Evolutionary conservation across 805 yeast genomes (phyloP), one percentile per base, ranked within the genome.

Genomic region (Metschnikowia chrysomelidarum): DNA sequence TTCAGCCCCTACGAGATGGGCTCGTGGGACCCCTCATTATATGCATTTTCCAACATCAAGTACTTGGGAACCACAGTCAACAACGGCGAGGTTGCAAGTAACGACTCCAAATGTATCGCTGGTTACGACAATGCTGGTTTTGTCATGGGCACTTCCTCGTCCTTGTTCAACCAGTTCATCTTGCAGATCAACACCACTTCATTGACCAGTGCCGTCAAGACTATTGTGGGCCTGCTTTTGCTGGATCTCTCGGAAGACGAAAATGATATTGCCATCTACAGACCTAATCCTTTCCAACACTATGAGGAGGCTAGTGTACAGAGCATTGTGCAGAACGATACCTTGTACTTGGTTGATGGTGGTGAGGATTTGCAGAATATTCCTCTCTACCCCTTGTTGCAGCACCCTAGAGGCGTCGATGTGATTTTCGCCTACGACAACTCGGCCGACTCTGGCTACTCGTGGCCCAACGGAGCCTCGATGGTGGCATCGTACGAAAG

Each of bases 21-120:
- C 10, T 80, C 94, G 4, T 87, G 95, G 95, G 96, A 88, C 54
- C 83, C 87, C 10, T 66, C 82, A 1, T 60, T 85, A 36, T 67
- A 72, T 36, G 63, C 82, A 3, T 87, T 88, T 58, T 68, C 80
- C 9, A 80, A 82, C 41, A 60, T 77, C 28, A 72, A 78, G 57
- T 87, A 82, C 54, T 57, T 85, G 30, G 96, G 96, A 7, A 71
- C 94, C 1, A 58, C 71, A 15, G 71, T 82, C 22, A 50, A 67
- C 17, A 68, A 77, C 41, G 96, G 96, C 25, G 44, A 53, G 14
- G n/a, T n/a, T n/a, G n/a, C n/a, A n/a, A 80, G 87, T 7, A 50
- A 51, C 4, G 49, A 49, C 32, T 58, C 59, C 25, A 47, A 47
- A 3, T 88, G 96, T 60, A 60, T 75, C 39, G 73, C 64, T 2